Percentiles rank a stretch among this genome's conserved stretches.
Conservation (phyloP, 106 monocot genomes). For the Dendrobium huoshanense region DNA sequence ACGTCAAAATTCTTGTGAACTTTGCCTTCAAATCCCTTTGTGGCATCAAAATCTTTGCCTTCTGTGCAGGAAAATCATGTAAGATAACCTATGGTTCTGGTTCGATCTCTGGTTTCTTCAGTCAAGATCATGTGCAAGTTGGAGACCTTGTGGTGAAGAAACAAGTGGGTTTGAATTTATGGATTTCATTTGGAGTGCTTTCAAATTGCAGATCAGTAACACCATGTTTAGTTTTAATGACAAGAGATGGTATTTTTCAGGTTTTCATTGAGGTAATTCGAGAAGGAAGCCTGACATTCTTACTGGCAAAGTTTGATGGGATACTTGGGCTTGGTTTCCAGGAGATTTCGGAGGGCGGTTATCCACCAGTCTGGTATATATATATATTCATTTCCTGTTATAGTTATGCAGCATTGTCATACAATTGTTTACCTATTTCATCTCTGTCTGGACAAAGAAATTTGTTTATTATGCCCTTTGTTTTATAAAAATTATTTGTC, state of each 20-base stretch:
- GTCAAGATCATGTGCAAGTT: slow-evolving; percentile 47
- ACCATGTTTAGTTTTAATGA: neutral
- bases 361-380: slow-evolving; percentile 61
- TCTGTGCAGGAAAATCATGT: slow-evolving; percentile 45
- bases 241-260: slow-evolving; percentile 25
- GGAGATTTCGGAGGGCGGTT: slow-evolving; percentile 69
- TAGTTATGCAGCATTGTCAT: neutral
- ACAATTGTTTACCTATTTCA: too few species aligned
- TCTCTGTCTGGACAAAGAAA: too few species aligned
- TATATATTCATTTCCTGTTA: neutral
- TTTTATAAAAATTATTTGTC: neutral
- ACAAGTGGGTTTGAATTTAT: slow-evolving; percentile 38
- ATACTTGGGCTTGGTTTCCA: slow-evolving; percentile 85
- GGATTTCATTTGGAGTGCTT: neutral
- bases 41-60: neutral
- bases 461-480: neutral
- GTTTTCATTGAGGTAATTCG: slow-evolving; percentile 83
- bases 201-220: neutral
- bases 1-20: neutral
- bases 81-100: slow-evolving; percentile 61
- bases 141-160: slow-evolving; percentile 63
- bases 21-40: too few species aligned
- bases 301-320: slow-evolving; percentile 76
- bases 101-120: slow-evolving; percentile 56
- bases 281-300: slow-evolving; percentile 49